A percentile compares a stretch with the other conserved stretches of the same genome.
Evolutionary conservation across 2,329 filamentous ascomycete species (phyloP).

Genomic region (Aureobasidium sp.): DNA sequence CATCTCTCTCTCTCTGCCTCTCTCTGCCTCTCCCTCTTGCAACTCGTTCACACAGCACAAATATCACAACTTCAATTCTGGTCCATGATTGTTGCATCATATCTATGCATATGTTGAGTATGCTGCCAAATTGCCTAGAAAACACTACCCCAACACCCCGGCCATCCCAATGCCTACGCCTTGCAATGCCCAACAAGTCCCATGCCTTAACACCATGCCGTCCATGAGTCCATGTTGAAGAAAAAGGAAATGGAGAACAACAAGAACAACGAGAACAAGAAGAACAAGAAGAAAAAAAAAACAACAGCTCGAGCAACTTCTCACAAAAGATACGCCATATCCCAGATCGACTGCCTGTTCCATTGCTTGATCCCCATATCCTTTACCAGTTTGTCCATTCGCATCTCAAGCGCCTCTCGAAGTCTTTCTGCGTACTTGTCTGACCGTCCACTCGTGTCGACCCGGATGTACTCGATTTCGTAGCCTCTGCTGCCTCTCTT

Average conservation of each 20-base stretch:
- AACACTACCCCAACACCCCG: neutral
- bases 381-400: slow-evolving; percentile 14
- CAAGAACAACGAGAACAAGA: too few species aligned
- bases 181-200: neutral
- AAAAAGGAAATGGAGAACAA: too few species aligned
- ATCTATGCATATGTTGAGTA: neutral
- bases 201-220: slow-evolving; percentile 1
- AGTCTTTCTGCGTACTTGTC: slow-evolving; percentile 16
- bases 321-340: slow-evolving; percentile 16
- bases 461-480: slow-evolving; percentile 8
- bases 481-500: neutral
- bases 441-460: slow-evolving; percentile 13
- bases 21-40: too few species aligned
- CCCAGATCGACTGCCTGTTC: slow-evolving; percentile 16
- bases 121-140: slow-evolving; percentile 6
- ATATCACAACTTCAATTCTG: neutral
- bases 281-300: too few species aligned
- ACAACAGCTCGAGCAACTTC: neutral
- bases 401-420: slow-evolving; percentile 13
- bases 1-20: neutral
- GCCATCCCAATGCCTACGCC: neutral
- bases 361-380: slow-evolving; percentile 1
- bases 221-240: neutral
- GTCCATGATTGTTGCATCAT: neutral
- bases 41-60: neutral